These are phyloP conservation scores for Backusella luteola DNA, from an alignment of 192 early-diverging fungal genomes.

Conservation along the genomic window DNA sequence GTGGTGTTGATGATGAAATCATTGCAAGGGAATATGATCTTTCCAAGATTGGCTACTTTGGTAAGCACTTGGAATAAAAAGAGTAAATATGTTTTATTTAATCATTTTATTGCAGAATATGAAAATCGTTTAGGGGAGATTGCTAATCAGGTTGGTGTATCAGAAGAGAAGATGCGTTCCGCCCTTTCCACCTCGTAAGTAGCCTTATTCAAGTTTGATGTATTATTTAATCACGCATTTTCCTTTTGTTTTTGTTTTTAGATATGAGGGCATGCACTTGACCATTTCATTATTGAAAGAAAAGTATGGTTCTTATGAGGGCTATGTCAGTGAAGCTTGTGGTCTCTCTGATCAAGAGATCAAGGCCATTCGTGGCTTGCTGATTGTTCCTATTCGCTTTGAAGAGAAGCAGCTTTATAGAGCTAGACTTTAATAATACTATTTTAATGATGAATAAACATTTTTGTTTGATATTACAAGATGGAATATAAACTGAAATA, in stretches of 20 bases:
- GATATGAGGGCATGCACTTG: constrained; percentile 28
- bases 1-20: constrained; percentile 66
- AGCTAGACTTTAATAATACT: constrained; percentile 7
- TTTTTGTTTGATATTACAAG: background rate
- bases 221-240: background rate
- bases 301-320: constrained; percentile 47
- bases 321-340: constrained; percentile 42
- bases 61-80: constrained; percentile 12
- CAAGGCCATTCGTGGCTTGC: constrained; percentile 38
- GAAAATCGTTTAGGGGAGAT: constrained; percentile 11
- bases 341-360: constrained; percentile 39
- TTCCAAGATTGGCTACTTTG: constrained; percentile 43
- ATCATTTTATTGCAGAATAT: background rate
- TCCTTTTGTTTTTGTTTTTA: background rate
- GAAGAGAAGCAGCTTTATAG: constrained; percentile 33
- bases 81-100: background rate
- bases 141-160: constrained; percentile 13
- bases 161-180: constrained; percentile 24
- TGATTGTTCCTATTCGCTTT: constrained; percentile 43
- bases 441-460: background rate
- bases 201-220: background rate
- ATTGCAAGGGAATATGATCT: constrained; percentile 65
- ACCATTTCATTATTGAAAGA: constrained; percentile 38
- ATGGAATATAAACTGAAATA: no score
- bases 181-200: constrained; percentile 24